These are phyloP conservation scores for Thermothielavioides terrestris DNA, from an alignment of 495 filamentous ascomycete genomes.

Conservation along the genomic window DNA sequence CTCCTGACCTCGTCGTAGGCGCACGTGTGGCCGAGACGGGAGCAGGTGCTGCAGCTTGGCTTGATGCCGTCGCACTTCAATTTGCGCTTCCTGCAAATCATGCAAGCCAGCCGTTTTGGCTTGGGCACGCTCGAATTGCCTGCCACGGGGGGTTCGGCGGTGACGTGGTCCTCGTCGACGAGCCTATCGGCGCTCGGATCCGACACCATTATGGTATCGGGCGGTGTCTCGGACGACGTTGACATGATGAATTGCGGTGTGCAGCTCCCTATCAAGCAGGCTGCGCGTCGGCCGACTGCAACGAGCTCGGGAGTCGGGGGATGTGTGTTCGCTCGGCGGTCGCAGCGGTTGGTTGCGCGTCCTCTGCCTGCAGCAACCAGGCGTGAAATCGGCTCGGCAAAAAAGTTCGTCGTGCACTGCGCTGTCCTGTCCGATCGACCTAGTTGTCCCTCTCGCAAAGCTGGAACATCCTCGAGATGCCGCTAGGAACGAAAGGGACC, in stretches of 20 bases:
- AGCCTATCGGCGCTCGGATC: constrained; percentile 26
- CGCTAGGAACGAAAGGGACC: too few species aligned
- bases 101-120: constrained; percentile 91
- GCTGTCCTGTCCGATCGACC: too few species aligned
- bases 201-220: constrained; percentile 30
- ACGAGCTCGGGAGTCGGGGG: background rate
- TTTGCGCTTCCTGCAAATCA: constrained; percentile 90
- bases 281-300: background rate
- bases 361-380: too few species aligned
- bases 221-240: constrained; percentile 29
- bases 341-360: too few species aligned
- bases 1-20: constrained; percentile 92
- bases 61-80: constrained; percentile 69
- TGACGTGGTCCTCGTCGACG: constrained; percentile 22
- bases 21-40: constrained; percentile 80
- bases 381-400: too few species aligned
- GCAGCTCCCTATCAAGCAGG: too few species aligned
- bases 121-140: constrained; percentile 62
- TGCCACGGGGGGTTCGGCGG: constrained; percentile 29
- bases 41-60: constrained; percentile 90
- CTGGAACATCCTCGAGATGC: too few species aligned
- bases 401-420: too few species aligned
- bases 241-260: too few species aligned
- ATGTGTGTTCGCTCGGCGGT: background rate
- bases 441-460: too few species aligned